Conservation (phyloP, 139 green algal genomes). For the Pseudopediastrum boryanum region DNA sequence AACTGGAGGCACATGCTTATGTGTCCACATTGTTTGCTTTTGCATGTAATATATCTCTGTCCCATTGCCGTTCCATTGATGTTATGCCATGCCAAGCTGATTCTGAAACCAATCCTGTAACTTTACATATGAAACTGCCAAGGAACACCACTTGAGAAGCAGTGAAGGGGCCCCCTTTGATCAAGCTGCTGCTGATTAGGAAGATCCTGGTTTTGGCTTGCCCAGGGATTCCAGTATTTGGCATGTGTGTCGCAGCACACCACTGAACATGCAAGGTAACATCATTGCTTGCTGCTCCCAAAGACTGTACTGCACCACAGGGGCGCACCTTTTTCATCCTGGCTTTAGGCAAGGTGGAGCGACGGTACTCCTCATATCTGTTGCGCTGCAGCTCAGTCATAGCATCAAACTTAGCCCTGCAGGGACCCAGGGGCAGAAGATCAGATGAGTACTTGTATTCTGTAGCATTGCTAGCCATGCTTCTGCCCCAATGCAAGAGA, state of each 20-base stretch:
- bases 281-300: background rate
- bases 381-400: slow-evolving; percentile 75
- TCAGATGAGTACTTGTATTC: too few relatives aligned
- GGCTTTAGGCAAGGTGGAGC: slow-evolving; percentile 58
- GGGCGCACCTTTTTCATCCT: slow-evolving; percentile 56
- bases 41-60: background rate
- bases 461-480: too few relatives aligned
- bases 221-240: background rate
- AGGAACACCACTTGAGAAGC: background rate
- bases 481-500: too few relatives aligned
- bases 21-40: background rate
- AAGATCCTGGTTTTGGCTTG: background rate
- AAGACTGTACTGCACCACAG: too few relatives aligned
- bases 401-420: slow-evolving; percentile 53
- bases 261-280: background rate
- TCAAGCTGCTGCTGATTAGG: background rate
- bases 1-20: background rate
- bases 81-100: slow-evolving; percentile 2
- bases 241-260: background rate
- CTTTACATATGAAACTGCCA: background rate
- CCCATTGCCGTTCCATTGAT: slow-evolving; percentile 4
- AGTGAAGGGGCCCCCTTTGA: background rate
- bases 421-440: too few relatives aligned
- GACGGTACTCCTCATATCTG: slow-evolving; percentile 70
- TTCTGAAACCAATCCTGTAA: background rate